A percentile compares a stretch with the other conserved stretches of the same genome.
phyloP scores from a whole-genome alignment of 164 flowering plant species.

The Buxus sempervirens region DNA sequence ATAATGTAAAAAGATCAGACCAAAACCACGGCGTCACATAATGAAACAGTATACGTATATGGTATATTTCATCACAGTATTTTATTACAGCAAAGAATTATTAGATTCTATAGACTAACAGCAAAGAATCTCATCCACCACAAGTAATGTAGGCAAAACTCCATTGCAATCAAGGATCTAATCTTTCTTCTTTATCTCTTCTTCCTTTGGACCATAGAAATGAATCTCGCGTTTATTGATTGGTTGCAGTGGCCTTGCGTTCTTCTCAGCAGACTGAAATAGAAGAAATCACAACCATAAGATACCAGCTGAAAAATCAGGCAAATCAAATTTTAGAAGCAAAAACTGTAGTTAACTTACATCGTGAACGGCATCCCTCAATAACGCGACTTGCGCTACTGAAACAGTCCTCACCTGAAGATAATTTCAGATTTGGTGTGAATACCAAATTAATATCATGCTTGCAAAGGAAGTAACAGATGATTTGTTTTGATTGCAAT shows the following conservation, averaged over 20 bases:
- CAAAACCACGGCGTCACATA: no score
- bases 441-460: no score
- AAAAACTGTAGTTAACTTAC: slow-evolving; percentile 26
- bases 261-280: slow-evolving; percentile 19
- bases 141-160: no score
- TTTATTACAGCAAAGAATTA: no score
- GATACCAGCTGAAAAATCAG: not conserved
- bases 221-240: slow-evolving; percentile 13
- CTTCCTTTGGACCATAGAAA: slow-evolving; percentile 7
- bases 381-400: slow-evolving; percentile 21
- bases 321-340: no score
- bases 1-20: no score
- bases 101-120: no score
- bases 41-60: no score
- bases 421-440: not conserved
- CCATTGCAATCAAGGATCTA: no score
- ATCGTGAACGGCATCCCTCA: slow-evolving; percentile 31
- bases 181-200: no score
- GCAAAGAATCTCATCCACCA: no score
- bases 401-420: slow-evolving; percentile 31
- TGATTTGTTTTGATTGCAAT: not conserved
- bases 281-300: not conserved
- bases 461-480: not conserved
- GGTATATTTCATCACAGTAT: no score
- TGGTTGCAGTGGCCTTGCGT: slow-evolving; percentile 29